Evolutionary conservation across 2,329 filamentous ascomycete species (phyloP), one percentile per base, ranked within the genome.

Genomic region (Fusarium algeriense): DNA sequence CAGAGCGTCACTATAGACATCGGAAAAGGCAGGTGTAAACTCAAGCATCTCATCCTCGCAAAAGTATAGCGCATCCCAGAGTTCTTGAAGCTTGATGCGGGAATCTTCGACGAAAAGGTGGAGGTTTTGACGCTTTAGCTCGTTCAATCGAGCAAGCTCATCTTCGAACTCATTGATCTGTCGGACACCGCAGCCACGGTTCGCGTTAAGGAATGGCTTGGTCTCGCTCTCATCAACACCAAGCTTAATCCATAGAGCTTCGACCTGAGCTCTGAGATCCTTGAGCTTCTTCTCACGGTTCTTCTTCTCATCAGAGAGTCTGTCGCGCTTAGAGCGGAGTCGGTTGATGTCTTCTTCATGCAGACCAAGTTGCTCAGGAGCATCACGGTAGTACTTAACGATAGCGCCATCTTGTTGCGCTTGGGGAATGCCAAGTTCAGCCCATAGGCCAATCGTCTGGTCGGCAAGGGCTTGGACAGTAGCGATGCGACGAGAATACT

Each of bases 21-120:
- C 96, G 14, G 94, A 97, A 80, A 98, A 98, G 44, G 95, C 96
- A 1, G 97, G 96, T 0, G 95, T 96, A 75, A 99, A 99, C 74
- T 98, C 95, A 61, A 98, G 89, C 95, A 98, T 98, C 83, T 99
- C 96, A 77, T 99, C 96, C 79, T 99, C 96, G 0, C 93, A 97
- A 78, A 97, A 95, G 84, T 96, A 98, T 3, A 99, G 84, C 1
- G 90, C 87, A 78, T 99, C 96, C 96, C 97, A 99, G 1, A 99
- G 89, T 78, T 97, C 95, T 80, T 98, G 95, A 14, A 99, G 87
- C 78, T 93, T 93, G 82, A 90, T 93, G 43, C 97, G 89, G 23
- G 95, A 92, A 83, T 99, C 96, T 80, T 98, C 96, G 14, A 99
- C 94, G 77, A 99, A 99, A 7, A 98, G 83, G 78, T 98, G 95